Conservation (phyloP, 768 basidiomycete species). For the Megacollybia marginata region DNA sequence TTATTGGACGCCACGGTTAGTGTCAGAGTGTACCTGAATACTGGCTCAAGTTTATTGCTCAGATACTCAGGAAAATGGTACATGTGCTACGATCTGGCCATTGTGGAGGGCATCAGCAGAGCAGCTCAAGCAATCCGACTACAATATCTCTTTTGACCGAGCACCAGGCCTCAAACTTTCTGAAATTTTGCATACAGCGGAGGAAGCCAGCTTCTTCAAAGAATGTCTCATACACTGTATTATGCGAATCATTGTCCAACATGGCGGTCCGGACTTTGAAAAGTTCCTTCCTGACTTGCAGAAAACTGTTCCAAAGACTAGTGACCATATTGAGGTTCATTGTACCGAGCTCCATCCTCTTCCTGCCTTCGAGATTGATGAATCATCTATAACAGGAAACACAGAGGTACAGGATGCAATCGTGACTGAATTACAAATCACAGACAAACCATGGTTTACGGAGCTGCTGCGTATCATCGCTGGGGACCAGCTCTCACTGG, state of each 20-base stretch:
- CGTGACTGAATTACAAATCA: no score
- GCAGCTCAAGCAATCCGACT: conserved; percentile 10
- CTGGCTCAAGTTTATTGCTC: not conserved
- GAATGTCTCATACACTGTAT: conserved; percentile 7
- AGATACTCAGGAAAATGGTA: conserved; percentile 21
- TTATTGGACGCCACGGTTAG: no score
- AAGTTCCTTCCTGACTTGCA: conserved; percentile 3
- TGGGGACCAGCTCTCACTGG: no score
- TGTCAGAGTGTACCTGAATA: no score
- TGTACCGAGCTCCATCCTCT: not conserved
- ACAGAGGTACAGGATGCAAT: no score
- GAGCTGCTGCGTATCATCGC: no score
- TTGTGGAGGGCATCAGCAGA: conserved; percentile 10
- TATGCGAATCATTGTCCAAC: conserved; percentile 8
- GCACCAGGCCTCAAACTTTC: conserved; percentile 12
- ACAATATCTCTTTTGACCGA: conserved; percentile 6
- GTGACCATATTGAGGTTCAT: conserved; percentile 7
- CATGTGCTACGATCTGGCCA: conserved; percentile 16
- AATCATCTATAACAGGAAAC: no score
- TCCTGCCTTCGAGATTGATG: no score
- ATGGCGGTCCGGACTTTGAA: conserved; percentile 8
- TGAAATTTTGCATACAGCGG: conserved; percentile 11
- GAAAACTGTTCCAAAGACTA: conserved; percentile 3
- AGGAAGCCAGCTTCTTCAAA: conserved; percentile 4
- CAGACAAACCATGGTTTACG: no score